A percentile compares a stretch with the other conserved stretches of the same genome.
Evolutionary conservation across 768 basidiomycete species (phyloP).

Genomic region (Gloeostereum incarnatum): DNA sequence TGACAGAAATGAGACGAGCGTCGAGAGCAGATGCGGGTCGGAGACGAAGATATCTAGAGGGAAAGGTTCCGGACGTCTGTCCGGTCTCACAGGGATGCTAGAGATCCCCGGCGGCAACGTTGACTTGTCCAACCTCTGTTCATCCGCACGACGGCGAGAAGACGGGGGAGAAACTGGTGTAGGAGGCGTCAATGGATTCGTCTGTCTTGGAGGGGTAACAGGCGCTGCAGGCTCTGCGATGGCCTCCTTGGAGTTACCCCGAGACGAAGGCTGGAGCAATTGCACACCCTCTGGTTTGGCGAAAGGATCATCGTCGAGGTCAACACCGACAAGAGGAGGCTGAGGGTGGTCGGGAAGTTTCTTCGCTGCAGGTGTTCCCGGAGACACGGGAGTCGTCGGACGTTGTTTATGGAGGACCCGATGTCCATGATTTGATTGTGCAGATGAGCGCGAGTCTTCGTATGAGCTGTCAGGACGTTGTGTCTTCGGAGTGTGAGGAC

Average conservation of each 20-base stretch:
- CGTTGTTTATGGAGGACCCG: slow-evolving; percentile 21
- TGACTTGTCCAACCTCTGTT: slow-evolving; percentile 29
- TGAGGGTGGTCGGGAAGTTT: slow-evolving; percentile 1
- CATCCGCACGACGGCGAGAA: slow-evolving; percentile 26
- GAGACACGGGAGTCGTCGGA: slow-evolving; percentile 15
- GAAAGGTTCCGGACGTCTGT: slow-evolving; percentile 23
- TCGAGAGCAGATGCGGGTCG: slow-evolving; percentile 39
- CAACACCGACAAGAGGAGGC: slow-evolving; percentile 19
- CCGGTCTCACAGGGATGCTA: slow-evolving; percentile 12
- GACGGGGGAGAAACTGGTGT: slow-evolving; percentile 11
- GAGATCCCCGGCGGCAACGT: slow-evolving; percentile 20
- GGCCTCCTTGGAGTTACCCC: not conserved
- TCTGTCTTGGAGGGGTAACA: not conserved
- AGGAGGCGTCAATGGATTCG: slow-evolving; percentile 4
- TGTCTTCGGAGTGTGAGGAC: slow-evolving; percentile 3
- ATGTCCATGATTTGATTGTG: not conserved
- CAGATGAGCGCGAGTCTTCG: not conserved
- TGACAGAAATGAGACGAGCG: slow-evolving; percentile 50
- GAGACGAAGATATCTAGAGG: slow-evolving; percentile 50
- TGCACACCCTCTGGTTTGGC: slow-evolving; percentile 45
- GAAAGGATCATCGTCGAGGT: slow-evolving; percentile 45
- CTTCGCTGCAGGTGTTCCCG: slow-evolving; percentile 5
- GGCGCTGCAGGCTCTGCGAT: not conserved
- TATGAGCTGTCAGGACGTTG: slow-evolving; percentile 3
- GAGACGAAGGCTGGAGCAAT: slow-evolving; percentile 23